Evolutionary conservation across 768 basidiomycete species (phyloP), one percentile per base, ranked within the genome.

Genomic region (Astraeus odoratus): DNA sequence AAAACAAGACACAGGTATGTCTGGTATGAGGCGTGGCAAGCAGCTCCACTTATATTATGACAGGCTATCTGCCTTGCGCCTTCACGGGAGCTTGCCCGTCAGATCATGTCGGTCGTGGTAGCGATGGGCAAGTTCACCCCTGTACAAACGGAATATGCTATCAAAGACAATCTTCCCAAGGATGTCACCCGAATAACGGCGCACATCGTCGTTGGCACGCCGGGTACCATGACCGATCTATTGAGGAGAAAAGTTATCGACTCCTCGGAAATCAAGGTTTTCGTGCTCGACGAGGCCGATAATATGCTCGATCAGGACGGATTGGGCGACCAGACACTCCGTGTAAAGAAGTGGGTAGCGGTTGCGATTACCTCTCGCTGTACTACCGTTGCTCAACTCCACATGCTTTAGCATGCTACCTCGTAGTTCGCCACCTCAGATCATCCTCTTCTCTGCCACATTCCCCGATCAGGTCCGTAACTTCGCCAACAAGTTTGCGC

Each of bases 41-140:
- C 29, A n/a, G n/a, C 22, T 33, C n/a, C 13, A 37, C 47, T 53
- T 36, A 47, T 39, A 44, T 36, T 20, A 25, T 26, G 47, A 13
- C 52, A 97, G 88, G 96, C 95, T 3, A 71, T 99, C 40, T 98
- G 95, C 68, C 79, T 99, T n/a, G 94, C 95, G 2, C 96, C 96
- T 0, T 94, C 94, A 18, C 84, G 96, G 56, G 96, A 98, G 67
- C 75, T 99, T 16, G 96, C 96, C 2, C 83, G 94, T 25, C 96
- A 99, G 62, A 99, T 97, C 65, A 92, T 96, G 83, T 82, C 87
- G 22, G 95, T 98, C 36, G 81, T 98, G 5, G 80, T 82, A 26
- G 77, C 83, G 24, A 96, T 99, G 88, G 94, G 94, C 52, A 90
- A 96, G 67, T 96, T 86, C 67, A 96, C 95, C 15, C 71, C 77